phyloP scores from a whole-genome alignment of 805 yeast species.

The Candida glaebosa region DNA sequence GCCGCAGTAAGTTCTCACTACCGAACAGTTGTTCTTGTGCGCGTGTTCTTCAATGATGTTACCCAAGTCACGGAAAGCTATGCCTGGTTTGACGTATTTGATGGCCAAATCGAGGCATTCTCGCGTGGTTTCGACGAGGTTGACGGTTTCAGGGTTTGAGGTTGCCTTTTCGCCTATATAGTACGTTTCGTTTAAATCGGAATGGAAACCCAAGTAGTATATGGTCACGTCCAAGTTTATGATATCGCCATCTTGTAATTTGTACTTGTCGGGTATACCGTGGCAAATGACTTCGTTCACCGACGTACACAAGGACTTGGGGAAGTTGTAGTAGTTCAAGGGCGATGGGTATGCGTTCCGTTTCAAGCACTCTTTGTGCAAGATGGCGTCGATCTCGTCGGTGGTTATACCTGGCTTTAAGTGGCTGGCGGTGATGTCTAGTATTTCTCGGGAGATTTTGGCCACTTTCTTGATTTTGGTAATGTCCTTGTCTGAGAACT shows the following conservation, averaged over 20 bases:
- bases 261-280: constrained; percentile 92
- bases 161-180: constrained; percentile 90
- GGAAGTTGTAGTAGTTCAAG: constrained; percentile 88
- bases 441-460: constrained; percentile 76
- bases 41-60: constrained; percentile 87
- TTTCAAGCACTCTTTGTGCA: constrained; percentile 84
- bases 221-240: constrained; percentile 86
- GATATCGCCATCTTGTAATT: constrained; percentile 89
- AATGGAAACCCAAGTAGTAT: constrained; percentile 84
- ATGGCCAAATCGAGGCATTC: constrained; percentile 86
- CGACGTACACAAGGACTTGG: constrained; percentile 89
- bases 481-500: constrained; percentile 64
- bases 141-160: constrained; percentile 75
- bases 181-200: constrained; percentile 94
- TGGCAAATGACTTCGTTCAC: constrained; percentile 95
- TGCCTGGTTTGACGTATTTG: constrained; percentile 83
- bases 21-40: constrained; percentile 69
- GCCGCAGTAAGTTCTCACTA: constrained; percentile 88
- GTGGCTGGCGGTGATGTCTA: constrained; percentile 83
- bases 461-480: constrained; percentile 74
- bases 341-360: constrained; percentile 94
- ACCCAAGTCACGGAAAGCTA: constrained; percentile 82
- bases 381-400: constrained; percentile 82
- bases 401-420: constrained; percentile 88
- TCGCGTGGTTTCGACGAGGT: constrained; percentile 83